Evolutionary conservation across 108 stramenopile genomes (phyloP), one percentile per base, ranked within the genome.

Genomic region (Parietichytrium sp.): DNA sequence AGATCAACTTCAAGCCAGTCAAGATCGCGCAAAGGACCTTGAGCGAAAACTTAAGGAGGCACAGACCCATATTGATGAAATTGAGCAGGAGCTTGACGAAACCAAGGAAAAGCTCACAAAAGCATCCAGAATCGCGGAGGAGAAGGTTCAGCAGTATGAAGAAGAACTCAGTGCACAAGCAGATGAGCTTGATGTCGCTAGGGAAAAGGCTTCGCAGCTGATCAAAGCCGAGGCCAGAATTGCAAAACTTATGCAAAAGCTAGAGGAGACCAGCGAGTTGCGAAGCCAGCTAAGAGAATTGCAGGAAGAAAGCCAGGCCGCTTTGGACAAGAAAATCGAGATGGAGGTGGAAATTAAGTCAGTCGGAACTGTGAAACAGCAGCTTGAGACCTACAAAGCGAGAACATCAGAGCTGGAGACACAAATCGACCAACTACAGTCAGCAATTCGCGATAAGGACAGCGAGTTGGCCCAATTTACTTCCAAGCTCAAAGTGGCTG

Each of bases 181-280:
- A 33, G 61, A 72, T 25, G 61, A 72, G 42, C 61, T 72, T 25
- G 61, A 72, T 27, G 61, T 72, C 42, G 61, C 61, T 33, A 36
- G 61, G 42, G 61, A 33, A 33, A 72, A 72, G 20, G 36, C 61
- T 7, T 8, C 61, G 33, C 61, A 72, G 61, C 61, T 72, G 15
- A 42, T 72, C 42, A 72, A 72, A 2, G 61, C 61, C 10, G 61
- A 72, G 61, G 61, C 61, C 29, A 72, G 45, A 20, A 72, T 72
- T 45, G 45, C 38, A 33, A 72, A 72, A 42, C 61, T 72, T 42
- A 72, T 72, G 61, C 61, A 72, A 72, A 72, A 72, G 61, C 61
- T 72, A n/a, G 61, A 72, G 1, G 61, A 72, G 25, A 72, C 61
- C 10, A 72, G 61, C 61, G 20, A 72, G 2, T 25, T 72, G 8